Percentiles rank a stretch among this genome's conserved stretches.
These are phyloP conservation scores for Tilletia walkeri DNA, from an alignment of 1,284 basidiomycete species.

Conservation along the genomic window DNA sequence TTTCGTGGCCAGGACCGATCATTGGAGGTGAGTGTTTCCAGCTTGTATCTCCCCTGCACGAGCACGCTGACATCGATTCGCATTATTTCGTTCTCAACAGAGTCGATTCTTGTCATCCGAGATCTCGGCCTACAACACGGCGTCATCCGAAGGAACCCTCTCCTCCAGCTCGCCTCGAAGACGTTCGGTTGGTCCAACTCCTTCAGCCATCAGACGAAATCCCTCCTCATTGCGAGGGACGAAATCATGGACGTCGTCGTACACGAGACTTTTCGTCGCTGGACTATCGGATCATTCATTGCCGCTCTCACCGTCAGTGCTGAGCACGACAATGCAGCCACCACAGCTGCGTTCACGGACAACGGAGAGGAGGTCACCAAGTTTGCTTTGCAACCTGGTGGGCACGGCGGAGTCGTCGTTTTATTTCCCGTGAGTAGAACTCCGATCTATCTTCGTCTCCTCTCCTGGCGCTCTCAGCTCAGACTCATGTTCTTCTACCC, in stretches of 20 bases:
- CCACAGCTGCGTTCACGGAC: background rate
- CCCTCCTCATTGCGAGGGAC: background rate
- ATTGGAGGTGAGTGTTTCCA: constrained; percentile 2
- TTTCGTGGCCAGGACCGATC: background rate
- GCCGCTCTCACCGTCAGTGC: background rate
- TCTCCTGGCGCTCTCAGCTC: background rate
- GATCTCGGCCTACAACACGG: constrained; percentile 5
- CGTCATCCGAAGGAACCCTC: background rate
- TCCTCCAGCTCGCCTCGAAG: background rate
- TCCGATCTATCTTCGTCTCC: background rate
- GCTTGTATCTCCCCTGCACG: background rate
- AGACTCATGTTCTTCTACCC: background rate
- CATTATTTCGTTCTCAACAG: background rate
- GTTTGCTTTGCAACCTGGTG: constrained; percentile 9
- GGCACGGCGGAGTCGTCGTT: constrained; percentile 1
- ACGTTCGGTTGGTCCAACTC: background rate
- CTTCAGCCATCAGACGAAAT: background rate
- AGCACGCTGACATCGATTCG: no score
- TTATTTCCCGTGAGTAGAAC: constrained; percentile 1
- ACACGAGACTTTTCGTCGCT: constrained; percentile 5
- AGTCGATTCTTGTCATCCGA: background rate
- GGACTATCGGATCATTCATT: constrained; percentile 4
- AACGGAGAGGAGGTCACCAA: background rate
- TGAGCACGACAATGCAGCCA: background rate
- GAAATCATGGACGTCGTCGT: constrained; percentile 17